Base-by-base conservation (phyloP, 331 rosid genomes). In the Rhamnella rubrinervis region DNA sequence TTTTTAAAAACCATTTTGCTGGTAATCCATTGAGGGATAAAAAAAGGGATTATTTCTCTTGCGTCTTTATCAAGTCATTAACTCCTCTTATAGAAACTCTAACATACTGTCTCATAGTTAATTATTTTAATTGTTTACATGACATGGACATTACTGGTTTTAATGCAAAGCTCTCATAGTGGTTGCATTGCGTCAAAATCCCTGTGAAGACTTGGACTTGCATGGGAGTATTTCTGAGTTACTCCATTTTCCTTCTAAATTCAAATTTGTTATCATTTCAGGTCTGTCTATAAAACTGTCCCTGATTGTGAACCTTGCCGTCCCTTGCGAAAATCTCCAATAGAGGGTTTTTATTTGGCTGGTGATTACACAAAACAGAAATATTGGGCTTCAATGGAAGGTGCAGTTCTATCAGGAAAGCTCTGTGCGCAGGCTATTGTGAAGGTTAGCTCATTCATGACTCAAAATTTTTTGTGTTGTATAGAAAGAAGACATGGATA, bases 341-440 rank as follows among this genome's bases (percentile, higher is more conserved):
- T 93, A 51, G 97, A 89, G 76, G 97, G 97, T 59, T 91, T 93
- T 84, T 93, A 91, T 76, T 87, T 93, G 72, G 89, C 97, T 64
- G 97, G 97, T 52, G 97, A 93, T 80, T 93, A 87, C 81, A 93
- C 98, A 39, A 93, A 91, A 76, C 98, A 91, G 73, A 93, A 91
- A 76, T 93, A 93, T 83, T 75, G 91, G 84, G 98, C 98, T 56
- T 93, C 98, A 61, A 93, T 91, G 97, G 98, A 93, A 91, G 98
- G 98, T 8, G 98, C 97, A 20, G 95, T 93, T 83, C 89, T 93
- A 61, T 93, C 97, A 1, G 97, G 97, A 62, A 91, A 93, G 89
- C 76, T 91, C 72, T 93, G 97, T 83, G 96, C 98, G 23, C 96
- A 90, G 78, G 95, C 97, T 16, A 90, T 88, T 85, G 88, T 90